A percentile compares a stretch with the other conserved stretches of the same genome.
Conservation (phyloP, 208 protist species). For the Trypanosoma avium region DNA sequence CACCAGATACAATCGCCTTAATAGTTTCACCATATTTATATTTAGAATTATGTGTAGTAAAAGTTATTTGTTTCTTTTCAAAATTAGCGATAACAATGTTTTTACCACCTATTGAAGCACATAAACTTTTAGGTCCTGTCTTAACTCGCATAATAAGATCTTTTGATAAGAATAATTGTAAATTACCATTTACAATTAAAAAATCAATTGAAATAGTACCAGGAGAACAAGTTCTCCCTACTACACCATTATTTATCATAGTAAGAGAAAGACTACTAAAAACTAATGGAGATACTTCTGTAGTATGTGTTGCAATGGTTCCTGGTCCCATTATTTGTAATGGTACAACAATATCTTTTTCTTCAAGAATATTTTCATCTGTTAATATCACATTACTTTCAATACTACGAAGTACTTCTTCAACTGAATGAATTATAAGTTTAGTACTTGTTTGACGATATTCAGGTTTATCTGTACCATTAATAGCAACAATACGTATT, state of each 20-base stretch:
- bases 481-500: conserved; percentile 2
- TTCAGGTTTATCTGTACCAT: background rate
- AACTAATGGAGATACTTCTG: conserved; percentile 30
- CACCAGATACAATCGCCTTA: conserved; percentile 35
- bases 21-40: conserved; percentile 35
- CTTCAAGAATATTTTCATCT: conserved; percentile 19
- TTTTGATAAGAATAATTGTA: conserved; percentile 37
- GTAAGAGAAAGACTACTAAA: conserved; percentile 45
- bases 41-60: conserved; percentile 22
- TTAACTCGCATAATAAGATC: conserved; percentile 1
- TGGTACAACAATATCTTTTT: background rate
- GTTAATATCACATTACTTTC: conserved; percentile 21
- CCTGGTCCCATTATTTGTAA: conserved; percentile 40
- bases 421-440: conserved; percentile 35
- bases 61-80: conserved; percentile 23
- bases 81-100: conserved; percentile 38
- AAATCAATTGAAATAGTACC: conserved; percentile 39
- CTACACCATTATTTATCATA: conserved; percentile 63
- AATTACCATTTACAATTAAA: conserved; percentile 32
- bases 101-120: conserved; percentile 36
- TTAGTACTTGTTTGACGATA: conserved; percentile 19
- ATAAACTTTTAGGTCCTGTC: conserved; percentile 57
- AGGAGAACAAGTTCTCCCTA: conserved; percentile 42
- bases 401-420: conserved; percentile 26
- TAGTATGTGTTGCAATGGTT: conserved; percentile 44